Conservation (phyloP, 1,284 basidiomycete genomes). For the Sporisorium exsertum region DNA sequence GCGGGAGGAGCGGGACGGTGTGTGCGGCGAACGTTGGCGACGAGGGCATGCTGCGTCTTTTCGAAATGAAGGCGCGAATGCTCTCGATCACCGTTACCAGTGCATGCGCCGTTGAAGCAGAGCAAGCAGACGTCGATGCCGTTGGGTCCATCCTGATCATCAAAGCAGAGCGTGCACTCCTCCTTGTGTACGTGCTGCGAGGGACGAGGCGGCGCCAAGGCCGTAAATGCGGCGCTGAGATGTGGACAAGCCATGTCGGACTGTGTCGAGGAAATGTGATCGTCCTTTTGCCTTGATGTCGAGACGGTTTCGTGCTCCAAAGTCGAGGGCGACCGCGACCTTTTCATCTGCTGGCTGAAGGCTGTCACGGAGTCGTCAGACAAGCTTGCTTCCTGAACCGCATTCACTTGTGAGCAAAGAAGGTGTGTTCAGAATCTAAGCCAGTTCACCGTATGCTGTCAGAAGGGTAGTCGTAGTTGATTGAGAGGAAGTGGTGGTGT, state of each 20-base stretch:
- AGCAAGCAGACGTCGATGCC: conserved; percentile 90
- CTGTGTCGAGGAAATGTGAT: background rate
- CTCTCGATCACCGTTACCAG: conserved; percentile 51
- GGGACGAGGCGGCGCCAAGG: conserved; percentile 52
- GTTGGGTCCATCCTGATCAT: conserved; percentile 79
- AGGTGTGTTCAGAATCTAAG: background rate
- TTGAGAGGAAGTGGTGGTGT: conserved; percentile 1
- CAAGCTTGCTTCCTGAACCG: background rate
- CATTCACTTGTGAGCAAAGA: background rate
- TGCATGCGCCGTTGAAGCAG: conserved; percentile 86
- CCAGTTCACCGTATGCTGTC: background rate
- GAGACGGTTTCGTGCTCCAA: conserved; percentile 12
- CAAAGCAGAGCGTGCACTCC: conserved; percentile 96
- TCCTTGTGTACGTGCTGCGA: conserved; percentile 77
- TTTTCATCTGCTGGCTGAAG: conserved; percentile 35
- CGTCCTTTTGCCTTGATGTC: conserved; percentile 15
- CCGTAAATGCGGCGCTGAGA: conserved; percentile 48
- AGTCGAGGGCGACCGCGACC: conserved; percentile 36
- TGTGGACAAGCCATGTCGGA: conserved; percentile 59
- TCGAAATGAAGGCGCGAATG: conserved; percentile 59
- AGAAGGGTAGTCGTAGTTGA: background rate
- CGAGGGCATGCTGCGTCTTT: conserved; percentile 78
- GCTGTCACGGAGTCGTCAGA: background rate
- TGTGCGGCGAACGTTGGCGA: conserved; percentile 83
- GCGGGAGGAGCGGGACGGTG: conserved; percentile 71